Percentiles rank a stretch among this genome's conserved stretches.
Conservation (phyloP, 2,329 filamentous ascomycete species). For the Tolypocladium guangdongense region DNA sequence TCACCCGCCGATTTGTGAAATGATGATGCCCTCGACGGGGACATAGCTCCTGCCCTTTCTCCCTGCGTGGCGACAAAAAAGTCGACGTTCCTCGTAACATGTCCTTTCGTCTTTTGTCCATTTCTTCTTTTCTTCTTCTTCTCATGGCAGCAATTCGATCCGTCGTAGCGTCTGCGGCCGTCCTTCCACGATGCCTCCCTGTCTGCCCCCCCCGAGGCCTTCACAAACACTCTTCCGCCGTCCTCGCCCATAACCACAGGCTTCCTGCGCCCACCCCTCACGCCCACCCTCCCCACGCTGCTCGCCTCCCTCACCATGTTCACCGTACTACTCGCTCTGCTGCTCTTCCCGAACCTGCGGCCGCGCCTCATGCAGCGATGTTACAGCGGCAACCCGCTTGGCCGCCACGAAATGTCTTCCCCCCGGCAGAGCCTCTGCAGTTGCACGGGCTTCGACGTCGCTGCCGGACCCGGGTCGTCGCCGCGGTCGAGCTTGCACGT, state of each 20-base stretch:
- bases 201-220: background rate
- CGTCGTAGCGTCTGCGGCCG: background rate
- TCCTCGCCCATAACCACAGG: background rate
- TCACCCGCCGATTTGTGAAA: background rate
- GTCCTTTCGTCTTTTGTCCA: background rate
- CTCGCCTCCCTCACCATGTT: background rate
- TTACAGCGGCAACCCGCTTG: background rate
- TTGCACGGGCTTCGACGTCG: background rate
- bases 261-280: background rate
- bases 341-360: background rate
- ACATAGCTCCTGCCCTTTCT: background rate
- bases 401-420: background rate
- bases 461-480: background rate
- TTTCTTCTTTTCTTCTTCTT: too few relatives aligned
- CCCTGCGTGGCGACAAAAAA: background rate
- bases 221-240: background rate
- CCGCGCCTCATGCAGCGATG: background rate
- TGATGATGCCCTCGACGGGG: background rate
- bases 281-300: background rate
- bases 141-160: background rate
- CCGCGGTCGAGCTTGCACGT: background rate
- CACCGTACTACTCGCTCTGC: background rate
- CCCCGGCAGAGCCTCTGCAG: background rate
- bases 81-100: background rate
- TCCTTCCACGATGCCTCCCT: background rate